Conservation (phyloP, 495 filamentous ascomycete genomes). For the Xylaria palmicola region DNA sequence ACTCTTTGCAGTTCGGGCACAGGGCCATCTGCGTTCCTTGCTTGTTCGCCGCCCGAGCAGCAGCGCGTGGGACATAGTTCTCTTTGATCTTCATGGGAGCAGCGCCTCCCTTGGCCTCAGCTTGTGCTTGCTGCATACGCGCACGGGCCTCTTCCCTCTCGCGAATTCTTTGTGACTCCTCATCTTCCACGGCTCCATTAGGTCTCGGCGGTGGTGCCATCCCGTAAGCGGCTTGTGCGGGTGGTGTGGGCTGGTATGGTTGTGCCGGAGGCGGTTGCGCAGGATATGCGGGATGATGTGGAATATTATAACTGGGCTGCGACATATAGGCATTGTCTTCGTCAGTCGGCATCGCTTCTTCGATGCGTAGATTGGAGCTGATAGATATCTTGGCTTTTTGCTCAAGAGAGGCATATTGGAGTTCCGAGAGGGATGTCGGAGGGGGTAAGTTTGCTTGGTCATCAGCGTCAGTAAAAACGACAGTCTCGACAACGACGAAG, state of each 20-base stretch:
- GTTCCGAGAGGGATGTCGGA: conserved; percentile 81
- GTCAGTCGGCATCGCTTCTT: conserved; percentile 91
- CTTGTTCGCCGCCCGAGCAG: conserved; percentile 63
- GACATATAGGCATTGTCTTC: conserved; percentile 59
- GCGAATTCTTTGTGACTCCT: conserved; percentile 65
- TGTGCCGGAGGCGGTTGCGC: conserved; percentile 37
- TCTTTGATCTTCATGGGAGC: conserved; percentile 89
- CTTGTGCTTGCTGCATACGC: conserved; percentile 74
- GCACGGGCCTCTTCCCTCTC: conserved; percentile 67
- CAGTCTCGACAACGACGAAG: conserved; percentile 93
- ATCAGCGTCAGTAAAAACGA: conserved; percentile 88
- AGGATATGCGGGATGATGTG: conserved; percentile 32
- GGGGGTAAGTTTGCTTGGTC: conserved; percentile 84
- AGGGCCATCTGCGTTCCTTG: conserved; percentile 66
- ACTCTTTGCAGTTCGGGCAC: conserved; percentile 93
- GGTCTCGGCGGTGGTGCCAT: conserved; percentile 29
- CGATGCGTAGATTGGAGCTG: conserved; percentile 76
- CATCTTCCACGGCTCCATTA: conserved; percentile 52
- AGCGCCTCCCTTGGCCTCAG: conserved; percentile 66
- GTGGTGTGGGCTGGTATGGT: conserved; percentile 37
- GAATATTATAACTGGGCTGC: conserved; percentile 30
- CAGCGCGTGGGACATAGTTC: conserved; percentile 86
- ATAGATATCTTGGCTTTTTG: conserved; percentile 90
- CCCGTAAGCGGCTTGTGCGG: conserved; percentile 34
- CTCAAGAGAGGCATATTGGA: conserved; percentile 91